Base-by-base conservation (phyloP, 495 filamentous ascomycete genomes). In the Daldinia bambusicola region DNA sequence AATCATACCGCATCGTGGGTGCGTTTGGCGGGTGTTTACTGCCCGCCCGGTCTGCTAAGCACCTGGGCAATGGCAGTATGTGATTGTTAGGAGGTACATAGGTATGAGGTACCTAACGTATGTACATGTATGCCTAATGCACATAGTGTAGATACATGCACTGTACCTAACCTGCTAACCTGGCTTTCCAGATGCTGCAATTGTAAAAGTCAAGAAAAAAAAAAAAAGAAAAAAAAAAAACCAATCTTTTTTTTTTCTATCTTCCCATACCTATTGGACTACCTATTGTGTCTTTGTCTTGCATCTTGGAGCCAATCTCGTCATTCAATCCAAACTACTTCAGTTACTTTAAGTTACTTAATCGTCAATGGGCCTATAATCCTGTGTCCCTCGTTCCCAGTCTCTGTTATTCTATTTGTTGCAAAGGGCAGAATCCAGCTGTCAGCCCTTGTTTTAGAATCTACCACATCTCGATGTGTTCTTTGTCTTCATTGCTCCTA, bases 391-490 rank as follows among this genome's bases (percentile, higher is more conserved):
- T 53, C 30, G 13, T 51, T 60, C 41, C 61, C 30, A 66, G 50
- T 66, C 36, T 53, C 36, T 38, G 34, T 26, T 22, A 31, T 72
- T 72, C 60, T 68, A 72, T 72, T 69, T 61, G 61, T 55, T 69
- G 43, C 64, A 68, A 64, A 68, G 48, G 37, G 36, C 45, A 63
- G 65, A 52, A 68, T 65, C 65, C 55, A 69, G 56, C 55, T 61
- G 61, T 63, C 64, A 68, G 61, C 65, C 69, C 69, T 67, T 72
- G 65, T 72, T 69, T 72, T 68, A 68, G 50, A 62, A 32, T 62
- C 43, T 61, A 60, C 56, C 53, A 34, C 22, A 32, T 66, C 61
- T 62, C 36, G 30, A 66, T 48, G 37, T 61, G 32, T 62, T 62
- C 56, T 68, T 68, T 67, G 64, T 26, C 26, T 26, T 26, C 26